Conservation (phyloP, 176 grass and related monocot genomes). For the Avena insularis region DNA sequence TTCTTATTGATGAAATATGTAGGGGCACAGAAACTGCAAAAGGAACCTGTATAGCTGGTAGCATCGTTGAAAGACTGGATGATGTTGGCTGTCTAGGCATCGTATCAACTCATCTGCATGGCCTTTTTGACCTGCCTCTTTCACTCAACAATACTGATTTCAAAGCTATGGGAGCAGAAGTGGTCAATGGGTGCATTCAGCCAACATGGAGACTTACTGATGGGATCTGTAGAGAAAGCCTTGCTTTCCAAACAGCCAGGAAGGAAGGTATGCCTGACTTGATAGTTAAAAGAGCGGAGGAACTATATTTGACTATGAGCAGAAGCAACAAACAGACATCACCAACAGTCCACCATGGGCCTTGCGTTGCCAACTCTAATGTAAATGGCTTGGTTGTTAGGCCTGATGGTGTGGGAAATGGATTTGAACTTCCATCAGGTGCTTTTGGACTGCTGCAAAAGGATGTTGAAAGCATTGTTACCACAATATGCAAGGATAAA, state of each 20-base stretch:
- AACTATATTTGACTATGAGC: constrained; percentile 65
- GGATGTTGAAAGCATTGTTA: constrained; percentile 73
- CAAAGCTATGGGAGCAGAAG: constrained; percentile 90
- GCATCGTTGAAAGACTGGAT: constrained; percentile 90
- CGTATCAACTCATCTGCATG: constrained; percentile 90
- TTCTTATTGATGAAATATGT: constrained; percentile 97
- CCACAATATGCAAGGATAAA: constrained; percentile 70
- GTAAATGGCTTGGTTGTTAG: constrained; percentile 43
- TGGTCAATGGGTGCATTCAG: constrained; percentile 58
- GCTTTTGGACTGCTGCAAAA: constrained; percentile 40
- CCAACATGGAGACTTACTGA: constrained; percentile 86
- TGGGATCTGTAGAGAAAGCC: constrained; percentile 88
- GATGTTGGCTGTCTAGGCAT: constrained; percentile 74
- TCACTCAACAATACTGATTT: constrained; percentile 59
- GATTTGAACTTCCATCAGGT: constrained; percentile 34
- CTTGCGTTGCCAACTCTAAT: constrained; percentile 7
- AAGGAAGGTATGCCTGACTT: constrained; percentile 83
- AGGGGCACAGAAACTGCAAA: constrained; percentile 94
- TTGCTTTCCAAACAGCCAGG: constrained; percentile 89
- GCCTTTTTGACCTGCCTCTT: constrained; percentile 88
- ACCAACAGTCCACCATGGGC: not conserved
- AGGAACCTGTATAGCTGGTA: constrained; percentile 97
- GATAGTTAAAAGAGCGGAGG: constrained; percentile 79
- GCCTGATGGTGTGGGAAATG: constrained; percentile 35
- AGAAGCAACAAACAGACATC: constrained; percentile 37